These are phyloP conservation scores for Proliferodiscus dingleyae DNA, from an alignment of 2,329 filamentous ascomycete genomes.

Conservation along the genomic window DNA sequence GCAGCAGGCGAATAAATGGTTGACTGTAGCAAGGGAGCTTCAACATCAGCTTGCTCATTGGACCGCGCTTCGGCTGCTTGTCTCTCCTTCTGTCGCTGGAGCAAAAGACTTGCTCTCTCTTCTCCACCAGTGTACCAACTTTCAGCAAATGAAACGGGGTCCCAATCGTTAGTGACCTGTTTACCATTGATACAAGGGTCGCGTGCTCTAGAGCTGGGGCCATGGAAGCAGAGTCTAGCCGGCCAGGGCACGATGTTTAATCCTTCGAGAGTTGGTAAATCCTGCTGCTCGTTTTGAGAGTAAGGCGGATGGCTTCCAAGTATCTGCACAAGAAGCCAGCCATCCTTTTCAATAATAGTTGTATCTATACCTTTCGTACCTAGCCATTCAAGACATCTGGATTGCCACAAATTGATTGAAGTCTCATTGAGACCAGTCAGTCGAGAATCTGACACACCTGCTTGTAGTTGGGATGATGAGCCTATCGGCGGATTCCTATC, in stretches of 20 bases:
- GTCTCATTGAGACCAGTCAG: conserved; percentile 15
- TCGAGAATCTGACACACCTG: conserved; percentile 13
- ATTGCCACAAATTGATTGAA: conserved; percentile 28
- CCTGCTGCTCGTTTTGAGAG: conserved; percentile 21
- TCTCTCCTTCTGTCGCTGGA: conserved; percentile 48
- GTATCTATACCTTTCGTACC: conserved; percentile 27
- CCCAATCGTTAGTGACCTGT: conserved; percentile 11
- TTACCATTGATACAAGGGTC: conserved; percentile 6
- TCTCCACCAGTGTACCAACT: conserved; percentile 32
- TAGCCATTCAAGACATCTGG: conserved; percentile 31
- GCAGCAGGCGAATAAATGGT: conserved; percentile 50
- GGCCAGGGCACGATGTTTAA: conserved; percentile 31
- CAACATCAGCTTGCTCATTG: conserved; percentile 39
- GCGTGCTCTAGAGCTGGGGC: conserved; percentile 11
- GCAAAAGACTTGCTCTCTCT: conserved; percentile 41
- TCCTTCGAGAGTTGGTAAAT: conserved; percentile 21
- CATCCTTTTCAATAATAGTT: conserved; percentile 24
- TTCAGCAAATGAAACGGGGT: conserved; percentile 35
- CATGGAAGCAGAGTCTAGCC: conserved; percentile 29
- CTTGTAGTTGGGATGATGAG: conserved; percentile 16
- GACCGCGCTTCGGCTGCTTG: conserved; percentile 33
- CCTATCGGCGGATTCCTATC: conserved; percentile 16
- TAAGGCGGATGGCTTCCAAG: conserved; percentile 20
- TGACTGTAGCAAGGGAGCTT: conserved; percentile 39
- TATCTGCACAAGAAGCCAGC: conserved; percentile 31